phyloP scores from a whole-genome alignment of 73 alveolate genomes.

The Tetrahymena borealis region DNA sequence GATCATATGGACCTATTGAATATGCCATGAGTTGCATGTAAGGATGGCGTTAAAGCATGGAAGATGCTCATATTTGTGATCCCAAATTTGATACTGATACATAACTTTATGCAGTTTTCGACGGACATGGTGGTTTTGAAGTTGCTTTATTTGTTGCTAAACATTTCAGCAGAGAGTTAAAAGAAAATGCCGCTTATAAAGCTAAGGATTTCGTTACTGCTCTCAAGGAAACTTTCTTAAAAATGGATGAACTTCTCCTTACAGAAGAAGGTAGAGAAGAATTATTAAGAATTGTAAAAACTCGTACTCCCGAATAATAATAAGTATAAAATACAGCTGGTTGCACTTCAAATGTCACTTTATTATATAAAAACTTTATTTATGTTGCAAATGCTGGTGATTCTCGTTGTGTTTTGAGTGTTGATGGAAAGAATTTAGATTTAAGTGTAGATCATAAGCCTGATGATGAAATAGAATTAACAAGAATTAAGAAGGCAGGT shows the following conservation, averaged over 20 bases:
- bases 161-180: conserved; percentile 62
- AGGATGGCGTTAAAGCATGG: conserved; percentile 73
- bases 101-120: conserved; percentile 83
- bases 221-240: conserved; percentile 65
- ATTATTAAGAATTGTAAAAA: conserved; percentile 11
- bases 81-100: conserved; percentile 56
- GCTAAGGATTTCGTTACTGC: conserved; percentile 61
- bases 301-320: neutral
- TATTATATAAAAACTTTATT: conserved; percentile 39
- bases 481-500: conserved; percentile 82
- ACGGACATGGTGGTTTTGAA: conserved; percentile 96
- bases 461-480: conserved; percentile 70
- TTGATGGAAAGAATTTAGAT: conserved; percentile 60
- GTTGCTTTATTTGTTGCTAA: conserved; percentile 72
- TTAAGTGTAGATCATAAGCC: conserved; percentile 88
- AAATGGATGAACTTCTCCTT: conserved; percentile 61
- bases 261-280: conserved; percentile 50
- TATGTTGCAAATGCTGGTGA: conserved; percentile 91
- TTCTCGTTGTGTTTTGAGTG: conserved; percentile 78
- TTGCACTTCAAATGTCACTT: conserved; percentile 68
- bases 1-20: neutral
- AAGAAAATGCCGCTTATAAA: conserved; percentile 38
- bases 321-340: conserved; percentile 43
- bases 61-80: conserved; percentile 76
- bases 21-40: conserved; percentile 2